Conservation (phyloP, 257 asterid genomes). For the Anisodus tanguticus region DNA sequence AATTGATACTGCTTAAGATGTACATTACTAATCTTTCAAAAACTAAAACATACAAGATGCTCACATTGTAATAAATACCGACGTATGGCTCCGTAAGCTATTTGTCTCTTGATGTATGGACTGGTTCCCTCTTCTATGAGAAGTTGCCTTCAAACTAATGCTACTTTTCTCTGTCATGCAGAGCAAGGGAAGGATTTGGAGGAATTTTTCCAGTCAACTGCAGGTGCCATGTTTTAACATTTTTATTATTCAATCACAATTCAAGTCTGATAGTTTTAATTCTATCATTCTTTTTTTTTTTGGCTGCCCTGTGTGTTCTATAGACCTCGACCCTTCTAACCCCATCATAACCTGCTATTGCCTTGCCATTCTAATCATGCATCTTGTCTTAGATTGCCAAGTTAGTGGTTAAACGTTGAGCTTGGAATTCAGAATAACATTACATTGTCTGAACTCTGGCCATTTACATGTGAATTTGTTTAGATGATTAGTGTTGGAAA, state of each 20-base stretch:
- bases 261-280: not conserved
- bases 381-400: not conserved
- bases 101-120: not conserved
- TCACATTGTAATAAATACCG: not conserved
- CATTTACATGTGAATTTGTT: not conserved
- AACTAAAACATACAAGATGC: not conserved
- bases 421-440: not conserved
- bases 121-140: not conserved
- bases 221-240: slow-evolving; percentile 54
- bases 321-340: not conserved
- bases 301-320: too few species aligned
- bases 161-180: slow-evolving; percentile 42
- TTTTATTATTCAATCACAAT: slow-evolving; percentile 11
- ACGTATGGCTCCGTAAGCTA: not conserved
- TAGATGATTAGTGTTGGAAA: not conserved
- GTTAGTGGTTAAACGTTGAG: not conserved
- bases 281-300: not conserved
- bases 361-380: not conserved
- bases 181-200: slow-evolving; percentile 87
- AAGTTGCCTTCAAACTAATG: not conserved
- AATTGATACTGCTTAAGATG: not conserved
- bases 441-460: not conserved
- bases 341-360: slow-evolving; percentile 21
- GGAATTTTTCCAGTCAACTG: slow-evolving; percentile 87
- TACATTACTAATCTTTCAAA: not conserved